Base-by-base conservation (phyloP, 83 land plant species). In the Picea abies region DNA sequence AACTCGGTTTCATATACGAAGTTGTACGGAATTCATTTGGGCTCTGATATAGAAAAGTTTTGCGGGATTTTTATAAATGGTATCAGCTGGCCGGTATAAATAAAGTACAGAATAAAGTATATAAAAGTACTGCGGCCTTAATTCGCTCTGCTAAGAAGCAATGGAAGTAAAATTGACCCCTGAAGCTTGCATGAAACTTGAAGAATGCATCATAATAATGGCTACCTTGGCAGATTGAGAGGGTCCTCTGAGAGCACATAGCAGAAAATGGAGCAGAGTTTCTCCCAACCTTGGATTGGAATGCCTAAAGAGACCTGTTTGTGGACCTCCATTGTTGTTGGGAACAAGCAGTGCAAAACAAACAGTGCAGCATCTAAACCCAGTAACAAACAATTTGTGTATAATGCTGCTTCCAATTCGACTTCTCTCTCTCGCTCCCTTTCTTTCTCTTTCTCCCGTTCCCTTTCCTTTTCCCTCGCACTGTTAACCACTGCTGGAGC, bases 301-400 rank as follows among this genome's bases (percentile, higher is more conserved):
- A 73, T 96, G 99, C 23, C 97, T 92, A 89, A 96, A 96, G 10
- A 87, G 91, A 12, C 97, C 97, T 17, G 92, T 90, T 64, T 93
- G 84, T 49, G 93, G 90, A 39, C 80, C 58, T 15, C 80, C 84
- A 20, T 17, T n/a, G 83, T 83, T 86, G 44, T 76, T 85, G 61
- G 87, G 87, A 52, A 52, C 56, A 68, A 96, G 92, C 14, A 93
- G 60, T 11, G 89, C 76, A 32, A n/a, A n/a, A n/a, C n/a, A n/a
- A n/a, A n/a, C n/a, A n/a, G n/a, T n/a, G n/a, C n/a, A n/a, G 97
- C 93, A 88, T 96, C 99, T 47, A 96, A 87, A 11, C 99, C 99
- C 26, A 96, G 84, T 4, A 96, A 88, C 80, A 96, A 86, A 80
- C 99, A 96, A 79, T 96, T 96, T n/a, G 97, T 90, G 93, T 94